Base-by-base conservation (phyloP, 345 rosid genomes). In the Bruguiera parviflora region DNA sequence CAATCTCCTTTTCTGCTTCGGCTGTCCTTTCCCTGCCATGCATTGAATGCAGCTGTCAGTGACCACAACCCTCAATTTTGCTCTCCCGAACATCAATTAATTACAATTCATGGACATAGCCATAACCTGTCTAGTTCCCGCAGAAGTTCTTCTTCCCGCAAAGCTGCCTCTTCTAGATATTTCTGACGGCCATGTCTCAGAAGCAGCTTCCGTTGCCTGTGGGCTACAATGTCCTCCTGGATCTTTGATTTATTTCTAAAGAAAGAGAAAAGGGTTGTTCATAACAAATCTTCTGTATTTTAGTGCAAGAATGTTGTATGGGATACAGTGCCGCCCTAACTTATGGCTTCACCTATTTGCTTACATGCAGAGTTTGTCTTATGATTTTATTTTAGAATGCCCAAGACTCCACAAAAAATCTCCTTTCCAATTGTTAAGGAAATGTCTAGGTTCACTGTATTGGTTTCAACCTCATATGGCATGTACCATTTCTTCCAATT, bases 1-100 rank as follows among this genome's bases (percentile, higher is more conserved):
- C 94, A 58, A 87, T 86, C 68, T 91, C 97, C 74, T 88, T 88
- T 76, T 88, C 92, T 71, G 81, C 81, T 79, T 91, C 94, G 64
- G 85, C 83, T 59, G 80, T 77, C 80, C 88, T 84, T 70, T 88
- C 89, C 77, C 94, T 91, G 79, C 22, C 43, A 65, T 32, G 65
- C 55, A 72, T 43, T 52, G 46, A 60, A 59, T 31, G 24, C 61
- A 59, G 22, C 57, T 57, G 59, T 75, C 61, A 73, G 66, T 35
- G 35, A 58, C 21, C 51, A 58, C 58, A 37, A 25, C 53, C 55
- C 22, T 64, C 58, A 47, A 52, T 56, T 33, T 20, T 29, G 71
- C 31, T 51, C 57, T 32, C 64, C 19, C 33, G 29, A 43, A 62
- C 47, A 47, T 57, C n/a, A 61, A 24, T 25, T 65, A 59, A 39